phyloP scores from a whole-genome alignment of 768 basidiomycete genomes.

The Boletales sp. region DNA sequence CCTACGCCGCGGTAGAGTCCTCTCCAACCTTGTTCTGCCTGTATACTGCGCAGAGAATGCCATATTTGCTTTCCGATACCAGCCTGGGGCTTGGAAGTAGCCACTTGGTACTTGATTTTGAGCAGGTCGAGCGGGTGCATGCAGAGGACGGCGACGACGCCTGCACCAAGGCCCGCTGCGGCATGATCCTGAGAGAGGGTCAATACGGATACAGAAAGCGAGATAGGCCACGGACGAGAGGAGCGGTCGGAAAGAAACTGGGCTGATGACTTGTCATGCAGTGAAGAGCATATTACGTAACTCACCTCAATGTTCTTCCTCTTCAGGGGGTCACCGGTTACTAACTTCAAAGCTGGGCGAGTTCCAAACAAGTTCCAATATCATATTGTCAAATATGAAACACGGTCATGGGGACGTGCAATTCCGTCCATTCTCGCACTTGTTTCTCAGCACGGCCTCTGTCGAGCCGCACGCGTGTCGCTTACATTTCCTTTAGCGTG shows the following conservation, averaged over 20 bases:
- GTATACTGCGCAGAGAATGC: constrained; percentile 67
- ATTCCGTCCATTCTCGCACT: too few relatives aligned
- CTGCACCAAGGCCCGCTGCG: constrained; percentile 88
- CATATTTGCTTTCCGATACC: constrained; percentile 75
- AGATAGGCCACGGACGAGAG: constrained; percentile 22
- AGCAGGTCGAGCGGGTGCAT: constrained; percentile 98
- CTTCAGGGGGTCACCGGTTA: too few relatives aligned
- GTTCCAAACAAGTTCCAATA: too few relatives aligned
- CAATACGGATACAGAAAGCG: background rate
- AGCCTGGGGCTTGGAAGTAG: constrained; percentile 58
- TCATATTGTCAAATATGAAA: too few relatives aligned
- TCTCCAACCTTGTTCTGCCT: constrained; percentile 68
- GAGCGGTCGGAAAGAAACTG: constrained; percentile 41
- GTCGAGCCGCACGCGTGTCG: too few relatives aligned
- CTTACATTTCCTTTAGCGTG: too few relatives aligned
- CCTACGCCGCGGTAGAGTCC: constrained; percentile 89
- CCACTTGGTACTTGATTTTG: constrained; percentile 91
- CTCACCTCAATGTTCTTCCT: background rate
- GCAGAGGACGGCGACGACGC: constrained; percentile 85
- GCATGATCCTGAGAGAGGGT: constrained; percentile 80
- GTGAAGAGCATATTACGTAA: constrained; percentile 16
- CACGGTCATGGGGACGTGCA: too few relatives aligned
- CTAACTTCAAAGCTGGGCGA: too few relatives aligned
- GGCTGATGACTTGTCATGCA: constrained; percentile 30
- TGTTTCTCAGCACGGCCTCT: too few relatives aligned